Percentiles rank a stretch among this genome's conserved stretches.
These are phyloP conservation scores for Podospora bellae-mahoneyi DNA, from an alignment of 495 filamentous ascomycete genomes.

Conservation along the genomic window DNA sequence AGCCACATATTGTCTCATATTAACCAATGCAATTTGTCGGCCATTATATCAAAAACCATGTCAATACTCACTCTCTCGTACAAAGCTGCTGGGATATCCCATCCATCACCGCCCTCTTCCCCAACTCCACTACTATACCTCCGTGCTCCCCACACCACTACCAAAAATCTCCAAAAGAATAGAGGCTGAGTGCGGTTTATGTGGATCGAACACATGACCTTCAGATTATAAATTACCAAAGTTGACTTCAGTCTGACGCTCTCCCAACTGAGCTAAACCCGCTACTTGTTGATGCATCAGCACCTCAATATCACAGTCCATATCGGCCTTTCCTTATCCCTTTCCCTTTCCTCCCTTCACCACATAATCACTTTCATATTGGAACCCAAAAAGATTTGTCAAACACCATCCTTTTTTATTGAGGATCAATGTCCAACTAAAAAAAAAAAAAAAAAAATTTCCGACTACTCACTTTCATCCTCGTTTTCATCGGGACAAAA, in stretches of 20 bases:
- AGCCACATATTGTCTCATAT: background rate
- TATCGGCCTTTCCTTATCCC: background rate
- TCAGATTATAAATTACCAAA: background rate
- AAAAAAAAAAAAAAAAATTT: background rate
- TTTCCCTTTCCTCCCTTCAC: background rate
- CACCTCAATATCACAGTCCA: background rate
- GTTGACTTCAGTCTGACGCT: constrained; percentile 8
- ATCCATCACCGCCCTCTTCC: too few species aligned
- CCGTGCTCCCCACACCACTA: background rate
- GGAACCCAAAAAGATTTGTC: background rate
- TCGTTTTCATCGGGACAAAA: background rate
- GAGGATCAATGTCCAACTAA: background rate
- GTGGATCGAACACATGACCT: constrained; percentile 7
- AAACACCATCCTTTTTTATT: background rate
- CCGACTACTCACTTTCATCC: background rate
- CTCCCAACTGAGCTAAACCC: constrained; percentile 8
- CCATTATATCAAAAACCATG: background rate
- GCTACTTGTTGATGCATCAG: background rate
- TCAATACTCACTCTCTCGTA: background rate
- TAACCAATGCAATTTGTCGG: background rate
- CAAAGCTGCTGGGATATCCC: too few species aligned
- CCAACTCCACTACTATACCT: too few species aligned
- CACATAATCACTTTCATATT: background rate
- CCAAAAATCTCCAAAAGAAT: background rate
- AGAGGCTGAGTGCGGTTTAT: constrained; percentile 1